phyloP scores from a whole-genome alignment of 371 early-diverging fungal species.

The Gilbertella persicaria region DNA sequence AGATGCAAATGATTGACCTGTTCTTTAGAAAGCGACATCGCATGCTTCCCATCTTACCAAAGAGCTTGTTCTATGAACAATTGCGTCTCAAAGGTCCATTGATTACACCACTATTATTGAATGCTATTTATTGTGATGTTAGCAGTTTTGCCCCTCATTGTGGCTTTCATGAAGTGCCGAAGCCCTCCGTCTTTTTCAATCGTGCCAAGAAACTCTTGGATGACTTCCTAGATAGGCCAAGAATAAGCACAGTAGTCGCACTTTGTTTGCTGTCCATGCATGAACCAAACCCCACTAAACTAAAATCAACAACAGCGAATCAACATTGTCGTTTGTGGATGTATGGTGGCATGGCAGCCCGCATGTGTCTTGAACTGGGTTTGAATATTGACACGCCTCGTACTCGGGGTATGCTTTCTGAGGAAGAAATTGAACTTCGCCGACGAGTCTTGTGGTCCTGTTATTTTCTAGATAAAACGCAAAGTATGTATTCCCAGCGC shows the following conservation, averaged over 20 bases:
- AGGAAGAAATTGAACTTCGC: slow-evolving; percentile 23
- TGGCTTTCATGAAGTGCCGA: slow-evolving; percentile 13
- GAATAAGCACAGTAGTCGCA: slow-evolving; percentile 40
- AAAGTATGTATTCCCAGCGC: slow-evolving; percentile 22
- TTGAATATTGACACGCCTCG: slow-evolving; percentile 20
- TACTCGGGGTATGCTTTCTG: slow-evolving; percentile 1
- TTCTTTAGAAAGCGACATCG: slow-evolving; percentile 26
- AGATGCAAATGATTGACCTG: slow-evolving; percentile 28
- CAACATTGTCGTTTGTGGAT: slow-evolving; percentile 34
- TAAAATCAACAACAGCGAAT: neutral
- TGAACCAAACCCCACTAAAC: slow-evolving; percentile 24
- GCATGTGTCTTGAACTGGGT: slow-evolving; percentile 46
- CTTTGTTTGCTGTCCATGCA: slow-evolving; percentile 35
- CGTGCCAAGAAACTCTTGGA: slow-evolving; percentile 33
- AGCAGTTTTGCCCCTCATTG: slow-evolving; percentile 6
- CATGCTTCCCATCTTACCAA: slow-evolving; percentile 20
- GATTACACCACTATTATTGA: slow-evolving; percentile 35
- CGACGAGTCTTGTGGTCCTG: slow-evolving; percentile 33
- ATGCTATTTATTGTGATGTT: slow-evolving; percentile 30
- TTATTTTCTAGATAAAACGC: slow-evolving; percentile 32
- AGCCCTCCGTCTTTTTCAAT: slow-evolving; percentile 31
- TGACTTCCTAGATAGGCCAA: slow-evolving; percentile 40
- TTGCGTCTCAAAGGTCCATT: slow-evolving; percentile 25
- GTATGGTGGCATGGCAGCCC: slow-evolving; percentile 45
- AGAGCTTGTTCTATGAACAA: slow-evolving; percentile 26